phyloP scores from a whole-genome alignment of 2,329 filamentous ascomycete species.

The Amauroascus verrucosus region DNA sequence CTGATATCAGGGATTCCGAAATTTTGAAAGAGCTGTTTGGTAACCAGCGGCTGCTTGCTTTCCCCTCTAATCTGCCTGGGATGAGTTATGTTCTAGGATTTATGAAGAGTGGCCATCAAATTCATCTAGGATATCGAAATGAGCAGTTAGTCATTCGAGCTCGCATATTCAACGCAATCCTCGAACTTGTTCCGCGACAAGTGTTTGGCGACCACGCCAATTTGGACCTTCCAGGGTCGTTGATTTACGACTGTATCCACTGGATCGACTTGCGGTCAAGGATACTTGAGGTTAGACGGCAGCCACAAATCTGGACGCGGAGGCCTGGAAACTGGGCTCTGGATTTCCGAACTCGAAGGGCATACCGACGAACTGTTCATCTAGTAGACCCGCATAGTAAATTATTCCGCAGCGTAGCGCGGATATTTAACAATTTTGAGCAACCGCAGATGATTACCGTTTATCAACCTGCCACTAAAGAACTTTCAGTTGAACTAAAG shows the following conservation, averaged over 20 bases:
- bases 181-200: slow-evolving; percentile 21
- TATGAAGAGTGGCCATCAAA: slow-evolving; percentile 30
- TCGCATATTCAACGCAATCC: slow-evolving; percentile 27
- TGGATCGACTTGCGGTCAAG: slow-evolving; percentile 46
- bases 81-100: slow-evolving; percentile 44
- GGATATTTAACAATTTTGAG: slow-evolving; percentile 45
- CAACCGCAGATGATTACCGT: slow-evolving; percentile 35
- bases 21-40: slow-evolving; percentile 48
- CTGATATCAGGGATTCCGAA: slow-evolving; percentile 21
- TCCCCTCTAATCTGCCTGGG: slow-evolving; percentile 42
- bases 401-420: slow-evolving; percentile 25
- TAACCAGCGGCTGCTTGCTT: slow-evolving; percentile 42
- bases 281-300: slow-evolving; percentile 44
- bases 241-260: slow-evolving; percentile 48
- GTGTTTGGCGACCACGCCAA: slow-evolving; percentile 1
- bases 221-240: slow-evolving; percentile 41
- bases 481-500: slow-evolving; percentile 42
- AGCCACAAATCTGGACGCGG: slow-evolving; percentile 33
- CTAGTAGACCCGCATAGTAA: slow-evolving; percentile 34
- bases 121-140: slow-evolving; percentile 47
- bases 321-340: slow-evolving; percentile 36
- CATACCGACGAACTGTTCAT: slow-evolving; percentile 19
- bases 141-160: slow-evolving; percentile 39
- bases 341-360: slow-evolving; percentile 22
- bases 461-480: slow-evolving; percentile 32